A percentile compares a stretch with the other conserved stretches of the same genome.
Evolutionary conservation across 495 filamentous ascomycete species (phyloP).

Genomic region (Tricharina praecox): DNA sequence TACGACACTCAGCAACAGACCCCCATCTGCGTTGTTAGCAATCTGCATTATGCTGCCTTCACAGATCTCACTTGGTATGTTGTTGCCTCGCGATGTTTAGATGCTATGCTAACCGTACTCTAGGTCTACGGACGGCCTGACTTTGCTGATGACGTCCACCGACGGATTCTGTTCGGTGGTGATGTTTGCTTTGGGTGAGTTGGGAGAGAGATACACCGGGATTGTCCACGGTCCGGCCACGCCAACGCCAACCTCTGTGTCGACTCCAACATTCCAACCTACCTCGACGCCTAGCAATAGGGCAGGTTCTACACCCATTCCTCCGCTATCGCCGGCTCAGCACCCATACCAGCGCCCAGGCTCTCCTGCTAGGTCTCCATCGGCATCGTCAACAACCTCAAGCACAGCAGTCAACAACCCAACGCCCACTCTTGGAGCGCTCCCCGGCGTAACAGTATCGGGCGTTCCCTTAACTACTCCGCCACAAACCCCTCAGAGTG

Average conservation of each 20-base stretch:
- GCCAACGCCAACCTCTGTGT: conserved; percentile 27
- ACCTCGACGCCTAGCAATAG: conserved; percentile 39
- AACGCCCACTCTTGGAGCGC: conserved; percentile 51
- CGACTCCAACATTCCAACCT: conserved; percentile 44
- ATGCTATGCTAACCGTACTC: conserved; percentile 23
- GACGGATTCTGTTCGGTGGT: conserved; percentile 94
- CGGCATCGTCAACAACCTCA: conserved; percentile 67
- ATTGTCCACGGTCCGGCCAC: conserved; percentile 32
- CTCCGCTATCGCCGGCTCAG: conserved; percentile 37
- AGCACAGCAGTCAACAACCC: conserved; percentile 54
- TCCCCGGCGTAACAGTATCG: conserved; percentile 42
- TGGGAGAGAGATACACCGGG: conserved; percentile 72
- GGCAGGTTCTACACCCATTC: conserved; percentile 40
- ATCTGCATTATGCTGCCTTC: conserved; percentile 91
- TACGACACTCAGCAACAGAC: conserved; percentile 97
- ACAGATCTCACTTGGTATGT: conserved; percentile 88
- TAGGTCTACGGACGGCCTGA: conserved; percentile 85
- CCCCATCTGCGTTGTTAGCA: conserved; percentile 83
- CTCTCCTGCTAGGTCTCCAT: conserved; percentile 69
- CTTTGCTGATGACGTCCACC: conserved; percentile 85
- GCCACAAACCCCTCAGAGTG: conserved; percentile 56
- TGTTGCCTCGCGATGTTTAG: not conserved
- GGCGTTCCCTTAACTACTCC: conserved; percentile 55
- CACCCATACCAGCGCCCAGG: conserved; percentile 41
- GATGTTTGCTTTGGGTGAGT: conserved; percentile 64